Evolutionary conservation across 2,329 filamentous ascomycete genomes (phyloP), one percentile per base, ranked within the genome.

Genomic region (Dactylellina sp.): DNA sequence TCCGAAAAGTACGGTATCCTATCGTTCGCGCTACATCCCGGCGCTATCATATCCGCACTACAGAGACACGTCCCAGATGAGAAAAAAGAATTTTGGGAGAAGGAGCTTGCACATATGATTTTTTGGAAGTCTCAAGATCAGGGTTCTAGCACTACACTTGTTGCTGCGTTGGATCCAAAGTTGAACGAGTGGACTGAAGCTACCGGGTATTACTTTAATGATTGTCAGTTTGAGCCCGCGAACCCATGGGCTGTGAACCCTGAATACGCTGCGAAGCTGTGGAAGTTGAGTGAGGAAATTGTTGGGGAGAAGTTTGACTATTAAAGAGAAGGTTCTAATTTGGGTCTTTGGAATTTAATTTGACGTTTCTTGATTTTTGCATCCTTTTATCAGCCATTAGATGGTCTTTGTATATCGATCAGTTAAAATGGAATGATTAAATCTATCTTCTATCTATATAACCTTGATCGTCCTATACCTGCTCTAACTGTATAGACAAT

Each of bases 241-340:
- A 65, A 53, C 5, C 14, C 60, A 14, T 79, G 82, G 77, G 80
- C 80, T 9, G 78, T 65, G 1, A 79, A 82, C 12, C 77, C 79
- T 0, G 81, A 81, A 5, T 76, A 79, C 14, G 83, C 81, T 0
- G 81, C 83, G 35, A 81, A 79, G 57, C 66, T 85, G 32, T 85
- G 83, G 83, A 80, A 80, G 53, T 72, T 84, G 47, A 84, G 82
- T 42, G 84, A 85, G 77, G 78, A 81, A 61, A 76, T 84, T 28
- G 81, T 84, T 1, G 80, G 80, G 1, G 77, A 82, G 63, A 79
- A 80, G 50, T 84, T 84, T 75, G 47, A 72, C 11, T 64, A 24
- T 49, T 72, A 65, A 37, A 20, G 18, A 25, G 11, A 7, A 7
- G 24, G 16, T 52, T 12, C 1, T 52, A 14, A 16, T 22, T 47